Evolutionary conservation across 2,329 filamentous ascomycete genomes (phyloP), one percentile per base, ranked within the genome.

Genomic region (Aspergillus transmontanensis): DNA sequence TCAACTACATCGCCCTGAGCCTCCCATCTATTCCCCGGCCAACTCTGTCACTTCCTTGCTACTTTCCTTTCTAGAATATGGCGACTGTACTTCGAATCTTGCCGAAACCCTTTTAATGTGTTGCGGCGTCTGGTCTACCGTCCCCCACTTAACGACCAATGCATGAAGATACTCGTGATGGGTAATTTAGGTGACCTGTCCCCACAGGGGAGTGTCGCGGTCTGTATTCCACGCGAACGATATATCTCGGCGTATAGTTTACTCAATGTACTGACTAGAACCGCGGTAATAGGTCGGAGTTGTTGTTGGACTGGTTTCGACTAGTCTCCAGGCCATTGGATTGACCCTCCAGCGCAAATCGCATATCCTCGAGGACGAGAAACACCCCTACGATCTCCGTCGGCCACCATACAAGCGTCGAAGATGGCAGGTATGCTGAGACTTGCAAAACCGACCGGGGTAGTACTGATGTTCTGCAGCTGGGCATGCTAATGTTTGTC

Each of bases 401-500:
- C 86, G 94, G 65, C 94, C 95, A 51, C 93, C 95, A 5, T 96
- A 97, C 80, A 90, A 90, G 74, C 87, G 95, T 73, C 87, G 94
- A 73, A 87, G 93, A 85, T 99, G 95, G 95, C 95, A 97, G 86
- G 83, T 86, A 69, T 67, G 64, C 48, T 46, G 16, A 19, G 26
- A 12, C 30, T 57, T 5, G 19, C 50, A 14, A 14, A 19, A 14
- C 14, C 32, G 34, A 16, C 36, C 64, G 69, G 74, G 62, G 63
- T 46, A 61, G 26, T 64, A 41, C 70, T 72, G 59, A 74, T 54
- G 11, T 50, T 14, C 34, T 58, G 14, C 58, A 86, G 81, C 71
- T 96, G 66, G 95, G 95, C 62, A 98, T 99, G 94, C 88, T 89
- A 75, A 95, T 99, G 89, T 99, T 99, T 80, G 89, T 99, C 69